These are phyloP conservation scores for Arthroderma sp. DNA, from an alignment of 2,329 filamentous ascomycete genomes.

Conservation along the genomic window DNA sequence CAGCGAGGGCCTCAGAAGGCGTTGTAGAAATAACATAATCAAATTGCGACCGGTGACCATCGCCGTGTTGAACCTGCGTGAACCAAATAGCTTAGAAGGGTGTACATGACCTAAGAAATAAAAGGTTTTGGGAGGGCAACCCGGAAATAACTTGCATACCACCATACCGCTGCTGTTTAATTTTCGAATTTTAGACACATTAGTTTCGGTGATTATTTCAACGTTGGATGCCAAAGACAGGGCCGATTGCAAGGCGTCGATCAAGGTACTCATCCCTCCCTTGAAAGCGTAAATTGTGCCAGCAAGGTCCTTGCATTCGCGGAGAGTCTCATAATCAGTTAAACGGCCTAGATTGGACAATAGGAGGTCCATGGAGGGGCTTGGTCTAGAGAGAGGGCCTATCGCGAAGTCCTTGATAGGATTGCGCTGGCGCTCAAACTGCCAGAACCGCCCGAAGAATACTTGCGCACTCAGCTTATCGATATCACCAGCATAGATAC, in stretches of 20 bases:
- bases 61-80: too few species aligned
- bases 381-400: neutral
- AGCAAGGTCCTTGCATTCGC: too few species aligned
- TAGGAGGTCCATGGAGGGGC: neutral
- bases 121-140: too few species aligned
- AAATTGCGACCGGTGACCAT: neutral
- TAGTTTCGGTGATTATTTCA: neutral
- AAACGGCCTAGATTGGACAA: too few species aligned
- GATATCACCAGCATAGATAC: constrained; percentile 85
- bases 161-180: too few species aligned
- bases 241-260: neutral
- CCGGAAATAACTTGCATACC: too few species aligned
- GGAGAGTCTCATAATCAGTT: too few species aligned
- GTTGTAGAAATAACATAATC: constrained; percentile 18
- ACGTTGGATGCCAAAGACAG: neutral
- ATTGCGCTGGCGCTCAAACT: constrained; percentile 29
- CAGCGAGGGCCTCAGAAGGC: constrained; percentile 9
- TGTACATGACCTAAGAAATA: too few species aligned
- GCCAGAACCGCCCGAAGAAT: constrained; percentile 39
- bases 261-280: neutral
- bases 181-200: neutral
- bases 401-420: neutral
- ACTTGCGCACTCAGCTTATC: constrained; percentile 62
- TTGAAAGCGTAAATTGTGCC: neutral
- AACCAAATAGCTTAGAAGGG: too few species aligned